Conservation (phyloP, 164 flowering plant species). For the Vitis rupestris region DNA sequence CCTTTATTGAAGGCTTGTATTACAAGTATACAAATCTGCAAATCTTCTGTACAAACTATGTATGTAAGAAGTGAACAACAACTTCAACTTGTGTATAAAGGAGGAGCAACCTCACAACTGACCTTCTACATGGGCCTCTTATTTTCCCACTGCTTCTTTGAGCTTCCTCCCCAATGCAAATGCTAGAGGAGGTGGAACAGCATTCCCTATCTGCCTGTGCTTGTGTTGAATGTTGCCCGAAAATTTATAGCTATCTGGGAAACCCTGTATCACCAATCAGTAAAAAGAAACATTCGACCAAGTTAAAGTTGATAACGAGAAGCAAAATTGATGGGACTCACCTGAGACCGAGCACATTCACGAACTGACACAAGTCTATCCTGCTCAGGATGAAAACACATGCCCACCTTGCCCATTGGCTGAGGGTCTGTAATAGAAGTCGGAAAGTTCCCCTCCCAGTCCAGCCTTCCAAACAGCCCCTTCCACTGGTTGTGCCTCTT, state of each 20-base stretch:
- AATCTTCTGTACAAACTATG: too few relatives aligned
- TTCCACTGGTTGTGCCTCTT: conserved; percentile 93
- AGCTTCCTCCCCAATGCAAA: conserved; percentile 78
- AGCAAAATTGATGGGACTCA: conserved; percentile 26
- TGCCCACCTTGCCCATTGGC: conserved; percentile 97
- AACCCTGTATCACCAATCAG: conserved; percentile 51
- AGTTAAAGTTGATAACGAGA: too few relatives aligned
- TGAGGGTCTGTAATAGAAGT: conserved; percentile 95
- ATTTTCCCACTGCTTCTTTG: conserved; percentile 52
- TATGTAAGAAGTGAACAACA: too few relatives aligned
- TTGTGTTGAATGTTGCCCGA: conserved; percentile 67
- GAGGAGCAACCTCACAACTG: too few relatives aligned
- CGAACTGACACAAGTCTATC: conserved; percentile 91
- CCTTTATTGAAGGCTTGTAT: too few relatives aligned
- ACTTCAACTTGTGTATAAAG: too few relatives aligned
- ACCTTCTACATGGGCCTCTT: conserved; percentile 1
- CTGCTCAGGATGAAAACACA: conserved; percentile 97
- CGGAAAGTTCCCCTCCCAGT: conserved; percentile 97
- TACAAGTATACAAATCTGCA: too few relatives aligned
- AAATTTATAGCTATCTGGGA: conserved; percentile 72
- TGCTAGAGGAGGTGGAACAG: conserved; percentile 89
- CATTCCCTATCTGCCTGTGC: conserved; percentile 89
- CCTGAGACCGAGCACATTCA: conserved; percentile 95
- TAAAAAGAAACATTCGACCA: not conserved
- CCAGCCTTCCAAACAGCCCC: conserved; percentile 90